Evolutionary conservation across 2,329 filamentous ascomycete genomes (phyloP), one percentile per base, ranked within the genome.

Genomic region (Stagonosporopsis cucurbitacearum): DNA sequence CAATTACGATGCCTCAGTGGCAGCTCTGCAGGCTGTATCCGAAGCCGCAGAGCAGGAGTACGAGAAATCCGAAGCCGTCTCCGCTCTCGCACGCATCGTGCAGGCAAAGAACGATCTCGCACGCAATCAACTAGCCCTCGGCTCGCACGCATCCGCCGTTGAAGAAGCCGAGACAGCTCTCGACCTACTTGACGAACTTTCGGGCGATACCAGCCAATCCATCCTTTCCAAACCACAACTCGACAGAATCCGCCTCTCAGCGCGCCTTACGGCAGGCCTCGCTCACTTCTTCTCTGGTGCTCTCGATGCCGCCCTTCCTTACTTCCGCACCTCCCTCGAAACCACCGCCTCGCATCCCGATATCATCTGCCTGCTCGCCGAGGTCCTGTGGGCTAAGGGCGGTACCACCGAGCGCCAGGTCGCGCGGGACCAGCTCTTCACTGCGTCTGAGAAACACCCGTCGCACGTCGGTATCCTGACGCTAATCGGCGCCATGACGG

Each of bases 341-440:
- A 92, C 96, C 71, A 92, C 90, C 1, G 79, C 85, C 26, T 84
- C 85, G 33, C 87, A 92, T 58, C 89, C 93, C 0, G 92, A 97
- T 69, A 89, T 94, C 1, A 88, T 92, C 0, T 97, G 93, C 68
- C 81, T 97, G 12, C 81, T 98, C 12, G 90, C 93, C 0, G 92
- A 98, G 75, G 90, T 98, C 0, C 82, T 98, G 0, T 99, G 95
- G 94, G 93, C 93, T 0, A 92, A 91, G 62, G 92, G 91, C 8
- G 86, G 87, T 0, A 85, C 88, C 6, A 82, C 87, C 0, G 90
- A 93, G 51, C 86, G 88, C 42, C 86, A 88, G 45, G 86, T 90
- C 58, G 93, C 94, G 15, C 85, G 92, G 3, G 87, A 90, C 48
- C 85, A 91, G 60, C 82, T 99, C 0, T 94, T 96, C 67, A 87